phyloP scores from a whole-genome alignment of 2,329 filamentous ascomycete species.

The Fusarium tricinctum region DNA sequence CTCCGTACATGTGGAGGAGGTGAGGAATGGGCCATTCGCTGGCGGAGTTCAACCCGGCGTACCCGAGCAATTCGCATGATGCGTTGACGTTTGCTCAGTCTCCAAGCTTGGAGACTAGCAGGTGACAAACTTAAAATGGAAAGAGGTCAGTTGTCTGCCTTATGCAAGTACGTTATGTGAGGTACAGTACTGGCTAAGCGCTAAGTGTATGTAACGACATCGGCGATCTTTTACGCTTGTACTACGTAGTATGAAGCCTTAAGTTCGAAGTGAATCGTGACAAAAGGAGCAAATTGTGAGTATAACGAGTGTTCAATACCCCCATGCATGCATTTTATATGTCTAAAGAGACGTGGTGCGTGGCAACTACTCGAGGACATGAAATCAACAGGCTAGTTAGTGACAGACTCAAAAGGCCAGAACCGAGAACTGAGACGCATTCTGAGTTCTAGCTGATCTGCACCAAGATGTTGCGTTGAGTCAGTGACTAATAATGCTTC shows the following conservation, averaged over 20 bases:
- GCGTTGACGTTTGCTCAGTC: constrained; percentile 1
- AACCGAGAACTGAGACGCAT: constrained; percentile 1
- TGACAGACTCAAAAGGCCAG: neutral
- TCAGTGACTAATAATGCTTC: constrained; percentile 25
- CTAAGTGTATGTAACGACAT: neutral
- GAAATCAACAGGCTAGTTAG: neutral
- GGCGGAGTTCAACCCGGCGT: constrained; percentile 18
- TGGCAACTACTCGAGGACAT: neutral
- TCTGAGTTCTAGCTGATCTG: constrained; percentile 4
- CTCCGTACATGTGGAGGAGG: constrained; percentile 9
- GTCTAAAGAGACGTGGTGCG: neutral
- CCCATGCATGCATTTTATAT: too few relatives aligned
- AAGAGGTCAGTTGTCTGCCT: constrained; percentile 2
- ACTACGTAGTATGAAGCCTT: too few relatives aligned
- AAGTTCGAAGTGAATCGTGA: neutral
- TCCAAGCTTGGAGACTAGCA: constrained; percentile 17
- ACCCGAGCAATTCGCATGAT: constrained; percentile 12
- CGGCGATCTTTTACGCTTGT: constrained; percentile 2
- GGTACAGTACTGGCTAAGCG: neutral
- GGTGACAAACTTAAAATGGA: constrained; percentile 6
- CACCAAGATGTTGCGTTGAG: constrained; percentile 24
- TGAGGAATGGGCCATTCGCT: constrained; percentile 10
- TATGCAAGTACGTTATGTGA: neutral
- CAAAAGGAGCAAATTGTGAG: neutral
- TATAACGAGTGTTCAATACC: neutral